A percentile compares a stretch with the other conserved stretches of the same genome.
These are phyloP conservation scores for Penicillium sp. DNA, from an alignment of 2,329 filamentous ascomycete genomes.

Conservation along the genomic window DNA sequence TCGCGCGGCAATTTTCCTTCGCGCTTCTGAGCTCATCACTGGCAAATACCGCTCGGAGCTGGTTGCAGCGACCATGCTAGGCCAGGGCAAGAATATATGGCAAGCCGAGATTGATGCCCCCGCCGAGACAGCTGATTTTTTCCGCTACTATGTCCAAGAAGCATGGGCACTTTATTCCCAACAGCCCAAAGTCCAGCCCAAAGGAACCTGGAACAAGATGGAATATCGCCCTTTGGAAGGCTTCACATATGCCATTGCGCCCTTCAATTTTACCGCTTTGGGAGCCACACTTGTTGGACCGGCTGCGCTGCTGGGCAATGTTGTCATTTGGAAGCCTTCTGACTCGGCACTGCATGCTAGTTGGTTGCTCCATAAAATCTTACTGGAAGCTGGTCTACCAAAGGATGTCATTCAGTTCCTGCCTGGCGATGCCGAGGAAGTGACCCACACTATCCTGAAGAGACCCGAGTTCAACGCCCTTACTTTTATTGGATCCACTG, in stretches of 20 bases:
- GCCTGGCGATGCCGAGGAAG: conserved; percentile 77
- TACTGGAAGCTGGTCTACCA: conserved; percentile 84
- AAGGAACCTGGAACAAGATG: conserved; percentile 83
- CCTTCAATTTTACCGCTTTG: conserved; percentile 95
- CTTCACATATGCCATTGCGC: conserved; percentile 88
- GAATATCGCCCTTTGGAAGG: conserved; percentile 87
- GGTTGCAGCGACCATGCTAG: conserved; percentile 90
- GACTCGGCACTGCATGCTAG: conserved; percentile 80
- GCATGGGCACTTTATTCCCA: conserved; percentile 83
- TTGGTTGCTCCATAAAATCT: conserved; percentile 82
- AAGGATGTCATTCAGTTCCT: conserved; percentile 87
- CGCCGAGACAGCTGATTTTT: conserved; percentile 85
- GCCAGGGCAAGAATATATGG: conserved; percentile 96
- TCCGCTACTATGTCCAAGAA: conserved; percentile 85
- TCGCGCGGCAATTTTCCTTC: conserved; percentile 86
- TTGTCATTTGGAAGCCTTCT: conserved; percentile 92
- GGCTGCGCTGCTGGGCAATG: conserved; percentile 85
- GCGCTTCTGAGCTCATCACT: conserved; percentile 83
- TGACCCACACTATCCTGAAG: conserved; percentile 72
- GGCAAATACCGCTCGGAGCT: conserved; percentile 92
- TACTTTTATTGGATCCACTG: conserved; percentile 88
- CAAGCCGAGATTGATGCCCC: conserved; percentile 94
- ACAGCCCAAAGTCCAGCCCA: conserved; percentile 77
- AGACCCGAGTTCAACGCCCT: conserved; percentile 80
- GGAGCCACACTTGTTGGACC: conserved; percentile 78